Base-by-base conservation (phyloP, 2,329 filamentous ascomycete genomes). In the Cladosporium sphaerospermum region DNA sequence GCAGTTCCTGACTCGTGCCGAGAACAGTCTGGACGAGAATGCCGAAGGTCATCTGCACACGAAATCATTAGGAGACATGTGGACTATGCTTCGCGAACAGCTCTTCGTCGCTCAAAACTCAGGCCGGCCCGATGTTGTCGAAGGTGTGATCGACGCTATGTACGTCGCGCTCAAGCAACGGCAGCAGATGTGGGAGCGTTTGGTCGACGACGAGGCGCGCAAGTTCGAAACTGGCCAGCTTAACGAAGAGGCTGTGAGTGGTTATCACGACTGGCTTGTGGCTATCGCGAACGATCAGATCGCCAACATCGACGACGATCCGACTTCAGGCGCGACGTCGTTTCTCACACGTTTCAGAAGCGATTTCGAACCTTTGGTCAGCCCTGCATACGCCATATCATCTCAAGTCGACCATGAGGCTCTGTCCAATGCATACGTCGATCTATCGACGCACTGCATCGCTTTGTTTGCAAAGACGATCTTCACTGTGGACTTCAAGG, bases 201-300 rank as follows among this genome's bases (percentile, higher is more conserved):
- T 97, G 73, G 83, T 96, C 53, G 89, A 96, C 58, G 85, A 91
- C 14, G 93, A 99, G 72, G 85, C 85, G 16, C 74, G 76, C 46
- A 86, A 84, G 63, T 95, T 89, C 70, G 85, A 86, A 68, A 62
- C 73, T 54, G 65, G 69, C 11, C 73, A 76, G 14, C 56, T 64
- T 68, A 44, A 34, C 23, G 41, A 44, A 16, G 89, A 95, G 68
- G 82, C 86, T 3, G 75, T 96, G 28, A 88, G 95, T 68, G 70
- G 78, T 16, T 69, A 84, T 41, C 81, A 85, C 65, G 93, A 99
- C 73, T 99, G 92, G 90, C 85, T 99, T 53, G 84, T 99, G 50
- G 91, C 93, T 43, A 89, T 95, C 54, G 93, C 95, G 61, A 99
- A 99, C 73, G 93, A 99, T 72, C 93, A 99, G 70, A 97, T 99